Base-by-base conservation (phyloP, 148 eudicot genomes). In the Silene latifolia region DNA sequence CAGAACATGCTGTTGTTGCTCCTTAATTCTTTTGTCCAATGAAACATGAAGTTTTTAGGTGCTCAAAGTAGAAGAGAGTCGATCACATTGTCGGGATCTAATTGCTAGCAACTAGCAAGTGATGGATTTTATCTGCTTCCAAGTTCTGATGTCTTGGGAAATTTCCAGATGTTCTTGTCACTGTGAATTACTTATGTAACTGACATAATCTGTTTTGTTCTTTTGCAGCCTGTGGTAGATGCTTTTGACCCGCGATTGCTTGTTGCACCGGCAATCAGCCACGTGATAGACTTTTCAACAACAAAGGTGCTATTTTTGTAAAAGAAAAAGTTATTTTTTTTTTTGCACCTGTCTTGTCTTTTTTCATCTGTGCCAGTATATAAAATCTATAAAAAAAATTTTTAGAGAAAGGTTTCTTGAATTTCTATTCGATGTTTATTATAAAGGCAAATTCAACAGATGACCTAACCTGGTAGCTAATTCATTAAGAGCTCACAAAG, bases 191-290 rank as follows among this genome's bases (percentile, higher is more conserved):
- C 20, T 54, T 15, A 32, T 35, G 3, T n/a, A 18, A n/a, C 2
- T 75, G 63, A 74, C 61, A 60, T 61, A 27, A 51, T 78, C 69
- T 71, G 7, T 67, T 63, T 74, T 75, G 32, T 56, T 62, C 60
- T 60, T 69, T 24, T 83, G 62, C 89, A 95, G 99, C 99, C 99
- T 61, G 99, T 95, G 77, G 99, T 95, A 77, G 99, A 95, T 89
- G 99, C 99, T 76, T 95, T 92, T 83, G 99, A 95, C 84, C 97
- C 97, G 24, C 85, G 97, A 87, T 79, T 95, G 76, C 85, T 95
- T 87, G 97, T 92, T 78, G 96, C 97, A 74, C 96, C 99, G 69
- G 88, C 97, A 75, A 83, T 85, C 69, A 83, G 89, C 59, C 99
- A 95, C 75, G 86, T 90, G 75, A 81, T 95, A 72, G 90, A 95